Conservation (phyloP, 2,329 filamentous ascomycete genomes). For the Aspergillus melleus region DNA sequence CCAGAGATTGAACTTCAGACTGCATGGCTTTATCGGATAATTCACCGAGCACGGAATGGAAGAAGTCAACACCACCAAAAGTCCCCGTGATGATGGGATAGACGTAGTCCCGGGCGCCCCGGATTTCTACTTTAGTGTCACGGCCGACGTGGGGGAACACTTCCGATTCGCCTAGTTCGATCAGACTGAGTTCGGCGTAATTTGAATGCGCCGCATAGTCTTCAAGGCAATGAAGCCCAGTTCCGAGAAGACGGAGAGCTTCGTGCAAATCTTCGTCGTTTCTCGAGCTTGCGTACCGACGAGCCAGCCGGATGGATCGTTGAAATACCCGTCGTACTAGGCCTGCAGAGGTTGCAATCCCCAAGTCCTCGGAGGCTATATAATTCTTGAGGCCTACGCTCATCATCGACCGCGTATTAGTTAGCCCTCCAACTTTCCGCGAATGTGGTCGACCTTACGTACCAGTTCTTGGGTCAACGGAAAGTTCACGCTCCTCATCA, state of each 20-base stretch:
- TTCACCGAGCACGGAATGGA: constrained; percentile 79
- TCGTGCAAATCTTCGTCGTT: constrained; percentile 81
- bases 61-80: constrained; percentile 91
- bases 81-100: constrained; percentile 88
- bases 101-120: constrained; percentile 65
- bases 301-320: constrained; percentile 75
- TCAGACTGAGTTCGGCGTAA: constrained; percentile 83
- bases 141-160: constrained; percentile 87
- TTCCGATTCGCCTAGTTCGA: constrained; percentile 77
- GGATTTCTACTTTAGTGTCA: constrained; percentile 67
- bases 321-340: constrained; percentile 74
- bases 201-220: constrained; percentile 94
- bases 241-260: constrained; percentile 81
- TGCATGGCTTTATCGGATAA: constrained; percentile 88
- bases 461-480: constrained; percentile 71
- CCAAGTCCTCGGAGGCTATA: constrained; percentile 78
- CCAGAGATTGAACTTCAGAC: constrained; percentile 84
- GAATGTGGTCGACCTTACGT: constrained; percentile 20
- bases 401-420: background rate
- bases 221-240: constrained; percentile 85
- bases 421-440: background rate
- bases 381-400: constrained; percentile 75
- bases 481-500: constrained; percentile 74
- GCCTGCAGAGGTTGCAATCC: constrained; percentile 78
- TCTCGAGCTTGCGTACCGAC: constrained; percentile 65